These are phyloP conservation scores for Micractinium conductrix DNA, from an alignment of 139 green algal species.

Conservation along the genomic window DNA sequence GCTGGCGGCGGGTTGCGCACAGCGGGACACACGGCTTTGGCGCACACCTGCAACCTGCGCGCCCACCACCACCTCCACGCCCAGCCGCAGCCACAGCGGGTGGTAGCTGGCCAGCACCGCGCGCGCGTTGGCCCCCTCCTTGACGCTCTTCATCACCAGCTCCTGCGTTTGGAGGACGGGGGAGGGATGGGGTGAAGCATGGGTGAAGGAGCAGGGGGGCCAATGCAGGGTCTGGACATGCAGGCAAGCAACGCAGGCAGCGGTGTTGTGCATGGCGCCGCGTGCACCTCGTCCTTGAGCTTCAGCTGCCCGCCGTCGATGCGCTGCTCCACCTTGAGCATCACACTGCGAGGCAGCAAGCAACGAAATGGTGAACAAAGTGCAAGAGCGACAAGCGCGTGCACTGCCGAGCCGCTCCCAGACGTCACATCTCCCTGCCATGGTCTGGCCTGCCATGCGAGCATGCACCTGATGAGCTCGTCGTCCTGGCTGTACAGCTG, in stretches of 20 bases:
- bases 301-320: slow-evolving; percentile 62
- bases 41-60: slow-evolving; percentile 7
- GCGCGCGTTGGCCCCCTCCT: slow-evolving; percentile 52
- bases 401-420: background rate
- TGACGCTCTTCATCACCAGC: slow-evolving; percentile 53
- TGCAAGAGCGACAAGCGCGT: background rate
- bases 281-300: slow-evolving; percentile 57
- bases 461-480: slow-evolving; percentile 33
- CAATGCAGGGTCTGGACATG: background rate
- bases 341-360: slow-evolving; percentile 28
- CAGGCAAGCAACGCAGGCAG: background rate
- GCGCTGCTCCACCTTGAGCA: slow-evolving; percentile 66
- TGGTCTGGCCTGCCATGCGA: background rate
- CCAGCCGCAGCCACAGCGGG: slow-evolving; percentile 85
- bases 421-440: background rate
- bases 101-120: slow-evolving; percentile 79
- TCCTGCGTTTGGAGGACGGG: slow-evolving; percentile 31
- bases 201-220: background rate
- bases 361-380: background rate
- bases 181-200: background rate
- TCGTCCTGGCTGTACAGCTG: slow-evolving; percentile 50
- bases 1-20: too few species aligned
- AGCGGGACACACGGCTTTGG: too few species aligned
- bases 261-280: background rate
- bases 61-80: slow-evolving; percentile 59